Evolutionary conservation across 1,284 basidiomycete species (phyloP), one percentile per base, ranked within the genome.

Genomic region (Tylopilus orsonianus): DNA sequence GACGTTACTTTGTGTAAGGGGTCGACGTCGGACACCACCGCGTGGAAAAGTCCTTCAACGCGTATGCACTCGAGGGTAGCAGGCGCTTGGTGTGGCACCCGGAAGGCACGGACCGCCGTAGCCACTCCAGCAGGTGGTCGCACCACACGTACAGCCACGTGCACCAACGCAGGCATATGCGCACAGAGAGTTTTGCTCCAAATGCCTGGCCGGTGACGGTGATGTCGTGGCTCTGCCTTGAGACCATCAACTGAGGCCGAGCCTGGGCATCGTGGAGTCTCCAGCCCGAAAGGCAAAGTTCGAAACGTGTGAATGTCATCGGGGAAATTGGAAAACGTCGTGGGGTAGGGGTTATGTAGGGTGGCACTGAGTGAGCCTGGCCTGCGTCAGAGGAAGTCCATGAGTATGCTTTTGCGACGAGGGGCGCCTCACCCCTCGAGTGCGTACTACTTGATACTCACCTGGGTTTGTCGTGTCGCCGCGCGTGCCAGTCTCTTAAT

Each of bases 291-390:
- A 48, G 51, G 41, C 50, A 57, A 18, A 65, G 59, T 32, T 61
- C 60, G 39, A 65, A 61, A 47, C 54, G 60, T 48, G 61, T 57
- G n/a, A 61, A 60, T 18, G 52, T 19, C 63, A 65, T 64, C 22
- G 38, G 18, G 14, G 26, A 37, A 7, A n/a, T n/a, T n/a, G n/a
- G 18, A 37, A 19, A 37, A 14, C 20, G 50, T 50, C 37, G 43
- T 27, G 18, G 35, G 42, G 36, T 24, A 33, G 13, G n/a, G 24
- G n/a, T n/a, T 40, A 26, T 38, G 6, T 5, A 26, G 26, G 5
- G 10, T 10, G 30, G 22, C 10, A 14, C 52, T 37, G 26, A 23
- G 4, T 27, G 24, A 26, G 12, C 12, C 24, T 34, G 22, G 23
- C 35, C 48, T 59, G 49, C 13, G 19, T 38, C 6, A 18, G 18